These are phyloP conservation scores for Pseudoperonospora humuli DNA, from an alignment of 352 stramenopile genomes.

Conservation along the genomic window DNA sequence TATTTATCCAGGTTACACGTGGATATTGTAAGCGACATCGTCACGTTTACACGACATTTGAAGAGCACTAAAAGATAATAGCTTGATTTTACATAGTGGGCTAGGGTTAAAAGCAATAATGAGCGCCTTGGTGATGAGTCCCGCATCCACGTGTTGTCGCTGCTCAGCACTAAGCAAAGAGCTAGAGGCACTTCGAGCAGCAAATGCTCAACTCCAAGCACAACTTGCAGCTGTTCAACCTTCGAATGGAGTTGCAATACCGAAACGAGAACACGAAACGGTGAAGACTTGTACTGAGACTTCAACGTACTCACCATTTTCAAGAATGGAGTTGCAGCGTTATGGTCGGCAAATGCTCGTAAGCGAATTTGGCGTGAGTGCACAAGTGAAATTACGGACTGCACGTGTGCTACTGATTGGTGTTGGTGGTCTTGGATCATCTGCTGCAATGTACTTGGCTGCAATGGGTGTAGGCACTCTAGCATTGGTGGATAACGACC, in stretches of 20 bases:
- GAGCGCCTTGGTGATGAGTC: not conserved
- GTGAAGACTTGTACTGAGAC: conserved; percentile 4
- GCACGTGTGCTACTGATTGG: conserved; percentile 88
- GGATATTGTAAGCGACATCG: too few relatives aligned
- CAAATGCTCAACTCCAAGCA: conserved; percentile 23
- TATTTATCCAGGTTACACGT: too few relatives aligned
- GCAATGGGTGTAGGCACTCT: conserved; percentile 90
- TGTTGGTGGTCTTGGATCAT: conserved; percentile 93
- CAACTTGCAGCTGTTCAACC: conserved; percentile 7
- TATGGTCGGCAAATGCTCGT: conserved; percentile 95
- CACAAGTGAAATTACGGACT: conserved; percentile 78
- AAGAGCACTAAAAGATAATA: too few relatives aligned
- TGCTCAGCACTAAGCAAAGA: conserved; percentile 22
- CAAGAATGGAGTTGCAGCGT: conserved; percentile 51
- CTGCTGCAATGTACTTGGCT: conserved; percentile 92
- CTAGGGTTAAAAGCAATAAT: too few relatives aligned
- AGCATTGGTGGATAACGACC: conserved; percentile 92
- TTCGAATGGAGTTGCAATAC: not conserved
- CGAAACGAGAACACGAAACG: not conserved
- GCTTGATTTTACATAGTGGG: too few relatives aligned
- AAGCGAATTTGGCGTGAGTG: conserved; percentile 81
- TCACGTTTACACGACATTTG: too few relatives aligned
- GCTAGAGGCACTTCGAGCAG: conserved; percentile 17
- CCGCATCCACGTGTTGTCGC: conserved; percentile 11
- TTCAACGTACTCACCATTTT: conserved; percentile 35